Evolutionary conservation across 108 stramenopile species (phyloP).

Genomic region (Poteriospumella lacustris): DNA sequence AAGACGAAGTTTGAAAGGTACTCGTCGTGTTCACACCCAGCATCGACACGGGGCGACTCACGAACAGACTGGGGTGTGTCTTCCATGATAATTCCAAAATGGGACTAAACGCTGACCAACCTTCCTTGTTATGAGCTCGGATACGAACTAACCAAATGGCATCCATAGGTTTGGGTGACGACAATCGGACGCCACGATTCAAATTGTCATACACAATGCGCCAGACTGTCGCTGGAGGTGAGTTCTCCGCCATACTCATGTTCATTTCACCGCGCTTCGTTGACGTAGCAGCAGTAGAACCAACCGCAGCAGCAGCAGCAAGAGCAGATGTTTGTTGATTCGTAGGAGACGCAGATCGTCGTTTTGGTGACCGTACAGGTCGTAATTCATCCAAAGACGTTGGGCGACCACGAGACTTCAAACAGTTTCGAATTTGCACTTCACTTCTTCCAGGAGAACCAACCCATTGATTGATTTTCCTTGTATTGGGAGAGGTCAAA

Average conservation of each 20-base stretch:
- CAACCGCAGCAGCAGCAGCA: not conserved
- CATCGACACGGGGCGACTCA: too few species aligned
- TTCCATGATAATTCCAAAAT: too few species aligned
- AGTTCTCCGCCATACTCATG: not conserved
- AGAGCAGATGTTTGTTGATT: not conserved
- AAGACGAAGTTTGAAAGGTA: too few species aligned
- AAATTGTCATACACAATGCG: not conserved
- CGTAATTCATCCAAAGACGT: not conserved
- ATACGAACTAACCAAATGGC: not conserved
- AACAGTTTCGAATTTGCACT: not conserved
- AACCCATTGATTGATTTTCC: slow-evolving; percentile 4
- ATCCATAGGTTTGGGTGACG: not conserved
- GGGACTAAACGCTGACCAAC: not conserved
- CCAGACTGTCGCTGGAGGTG: not conserved
- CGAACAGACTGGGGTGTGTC: too few species aligned
- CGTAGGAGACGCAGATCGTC: not conserved
- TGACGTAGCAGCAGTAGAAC: not conserved
- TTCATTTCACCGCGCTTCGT: not conserved
- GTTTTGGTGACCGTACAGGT: not conserved
- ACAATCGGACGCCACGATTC: not conserved
- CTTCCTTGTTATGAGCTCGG: not conserved
- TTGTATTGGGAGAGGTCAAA: not conserved
- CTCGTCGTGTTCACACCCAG: too few species aligned
- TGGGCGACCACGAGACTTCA: not conserved
- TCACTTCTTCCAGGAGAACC: not conserved